Conservation (phyloP, 1,284 basidiomycete species). For the Stereum hirsutum region DNA sequence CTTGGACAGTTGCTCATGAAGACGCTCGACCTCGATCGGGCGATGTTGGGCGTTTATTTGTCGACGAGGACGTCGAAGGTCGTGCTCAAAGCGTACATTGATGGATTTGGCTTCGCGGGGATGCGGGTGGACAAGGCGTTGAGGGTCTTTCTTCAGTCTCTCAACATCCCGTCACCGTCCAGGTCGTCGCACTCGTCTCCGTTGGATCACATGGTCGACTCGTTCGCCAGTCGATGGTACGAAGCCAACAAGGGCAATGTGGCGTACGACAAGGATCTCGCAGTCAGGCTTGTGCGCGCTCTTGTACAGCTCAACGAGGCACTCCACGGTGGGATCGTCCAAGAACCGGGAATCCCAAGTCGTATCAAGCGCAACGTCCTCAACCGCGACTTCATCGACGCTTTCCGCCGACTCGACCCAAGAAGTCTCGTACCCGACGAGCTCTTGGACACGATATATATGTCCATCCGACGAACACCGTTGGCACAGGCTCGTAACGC, state of each 20-base stretch:
- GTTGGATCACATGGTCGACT: conserved; percentile 68
- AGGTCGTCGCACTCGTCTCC: conserved; percentile 32
- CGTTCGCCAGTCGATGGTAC: conserved; percentile 85
- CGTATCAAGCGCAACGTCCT: conserved; percentile 59
- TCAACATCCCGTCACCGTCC: conserved; percentile 58
- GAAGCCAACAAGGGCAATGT: conserved; percentile 77
- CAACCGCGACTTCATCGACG: conserved; percentile 68
- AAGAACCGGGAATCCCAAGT: conserved; percentile 52
- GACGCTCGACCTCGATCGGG: conserved; percentile 77
- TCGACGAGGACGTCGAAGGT: conserved; percentile 60
- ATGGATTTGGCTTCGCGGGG: conserved; percentile 77
- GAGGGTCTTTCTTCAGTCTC: conserved; percentile 77
- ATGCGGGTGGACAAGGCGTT: conserved; percentile 85
- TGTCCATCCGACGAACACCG: conserved; percentile 62
- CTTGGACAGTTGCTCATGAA: conserved; percentile 82
- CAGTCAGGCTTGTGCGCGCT: conserved; percentile 72
- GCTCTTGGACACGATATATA: conserved; percentile 67
- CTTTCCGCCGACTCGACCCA: conserved; percentile 70
- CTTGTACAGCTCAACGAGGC: conserved; percentile 84
- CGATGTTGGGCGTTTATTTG: conserved; percentile 79
- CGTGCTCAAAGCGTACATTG: conserved; percentile 78
- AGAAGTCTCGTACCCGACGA: conserved; percentile 64
- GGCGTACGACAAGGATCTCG: conserved; percentile 72
- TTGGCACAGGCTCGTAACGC: conserved; percentile 64
- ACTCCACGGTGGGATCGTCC: conserved; percentile 56